Evolutionary conservation across 208 protist species (phyloP).

Genomic region (Crithidia fasciculata): DNA sequence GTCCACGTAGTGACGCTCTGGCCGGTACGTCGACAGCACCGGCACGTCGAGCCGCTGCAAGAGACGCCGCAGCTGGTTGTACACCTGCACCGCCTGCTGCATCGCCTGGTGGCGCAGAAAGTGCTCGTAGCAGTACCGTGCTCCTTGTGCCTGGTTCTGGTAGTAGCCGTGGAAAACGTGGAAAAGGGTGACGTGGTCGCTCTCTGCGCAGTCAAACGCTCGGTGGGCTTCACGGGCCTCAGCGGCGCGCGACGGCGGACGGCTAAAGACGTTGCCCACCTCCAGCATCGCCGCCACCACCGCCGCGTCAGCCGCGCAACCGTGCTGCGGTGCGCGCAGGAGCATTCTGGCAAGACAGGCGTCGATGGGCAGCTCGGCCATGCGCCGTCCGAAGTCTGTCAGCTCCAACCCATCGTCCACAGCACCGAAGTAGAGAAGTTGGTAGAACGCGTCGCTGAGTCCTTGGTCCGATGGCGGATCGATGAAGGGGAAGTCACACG

Average conservation of each 20-base stretch:
- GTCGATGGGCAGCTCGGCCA: conserved; percentile 80
- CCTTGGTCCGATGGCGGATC: conserved; percentile 97
- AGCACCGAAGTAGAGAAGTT: conserved; percentile 98
- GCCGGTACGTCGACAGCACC: conserved; percentile 65
- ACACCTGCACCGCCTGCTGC: conserved; percentile 75
- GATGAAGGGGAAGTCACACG: conserved; percentile 97
- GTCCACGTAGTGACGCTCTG: conserved; percentile 51
- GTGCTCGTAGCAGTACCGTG: conserved; percentile 74
- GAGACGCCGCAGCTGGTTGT: conserved; percentile 69
- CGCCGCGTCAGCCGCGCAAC: conserved; percentile 80
- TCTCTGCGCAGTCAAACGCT: conserved; percentile 56
- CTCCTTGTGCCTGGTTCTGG: conserved; percentile 26
- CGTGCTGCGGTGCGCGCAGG: conserved; percentile 66
- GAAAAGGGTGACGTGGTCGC: conserved; percentile 87
- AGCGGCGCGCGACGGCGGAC: conserved; percentile 33
- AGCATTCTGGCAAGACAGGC: conserved; percentile 96
- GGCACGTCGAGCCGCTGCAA: conserved; percentile 61
- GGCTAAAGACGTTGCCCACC: conserved; percentile 69
- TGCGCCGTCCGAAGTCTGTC: conserved; percentile 69
- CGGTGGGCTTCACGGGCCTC: conserved; percentile 59
- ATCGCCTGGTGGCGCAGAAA: conserved; percentile 74
- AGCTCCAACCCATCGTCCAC: conserved; percentile 95
- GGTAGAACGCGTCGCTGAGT: conserved; percentile 95
- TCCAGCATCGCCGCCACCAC: conserved; percentile 91
- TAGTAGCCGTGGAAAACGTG: conserved; percentile 82